Conservation (phyloP, 2,329 filamentous ascomycete species). For the Ceratocystiopsis brevicomis region DNA sequence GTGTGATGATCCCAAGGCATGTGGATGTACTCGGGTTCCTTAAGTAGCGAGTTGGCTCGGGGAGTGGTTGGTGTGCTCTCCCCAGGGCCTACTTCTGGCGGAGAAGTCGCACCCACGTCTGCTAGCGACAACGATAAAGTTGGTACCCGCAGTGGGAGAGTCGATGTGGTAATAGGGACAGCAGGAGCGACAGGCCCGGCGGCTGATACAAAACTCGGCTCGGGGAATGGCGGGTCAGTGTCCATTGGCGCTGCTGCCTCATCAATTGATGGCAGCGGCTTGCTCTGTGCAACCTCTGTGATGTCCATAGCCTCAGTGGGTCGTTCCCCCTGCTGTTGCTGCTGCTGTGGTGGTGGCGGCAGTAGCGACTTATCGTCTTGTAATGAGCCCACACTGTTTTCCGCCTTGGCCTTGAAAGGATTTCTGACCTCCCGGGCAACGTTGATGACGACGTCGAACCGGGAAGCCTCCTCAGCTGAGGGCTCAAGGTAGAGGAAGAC, state of each 20-base stretch:
- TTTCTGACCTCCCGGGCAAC: slow-evolving; percentile 68
- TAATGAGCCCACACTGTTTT: too few species aligned
- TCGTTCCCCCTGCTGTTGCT: slow-evolving; percentile 14
- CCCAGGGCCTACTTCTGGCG: too few species aligned
- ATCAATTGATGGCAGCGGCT: too few species aligned
- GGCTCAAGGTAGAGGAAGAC: slow-evolving; percentile 69
- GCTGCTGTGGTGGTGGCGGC: neutral
- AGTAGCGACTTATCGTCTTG: neutral
- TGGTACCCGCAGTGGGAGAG: neutral
- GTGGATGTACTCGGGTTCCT: slow-evolving; percentile 64
- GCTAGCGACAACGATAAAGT: slow-evolving; percentile 11
- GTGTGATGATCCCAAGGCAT: slow-evolving; percentile 81
- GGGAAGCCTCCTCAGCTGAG: slow-evolving; percentile 54
- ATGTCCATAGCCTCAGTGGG: slow-evolving; percentile 38
- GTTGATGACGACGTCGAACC: slow-evolving; percentile 70
- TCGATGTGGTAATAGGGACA: neutral
- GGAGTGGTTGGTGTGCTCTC: slow-evolving; percentile 34
- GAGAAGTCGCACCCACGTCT: slow-evolving; percentile 3
- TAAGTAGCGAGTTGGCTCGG: slow-evolving; percentile 25
- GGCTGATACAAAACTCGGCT: too few species aligned
- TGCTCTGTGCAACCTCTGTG: slow-evolving; percentile 16
- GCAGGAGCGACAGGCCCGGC: too few species aligned
- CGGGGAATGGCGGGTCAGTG: neutral
- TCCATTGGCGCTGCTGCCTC: neutral
- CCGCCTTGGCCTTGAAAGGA: slow-evolving; percentile 33